Conservation (phyloP, 1,139 yeast species). For the Yamadazyma pseudoaaseri region DNA sequence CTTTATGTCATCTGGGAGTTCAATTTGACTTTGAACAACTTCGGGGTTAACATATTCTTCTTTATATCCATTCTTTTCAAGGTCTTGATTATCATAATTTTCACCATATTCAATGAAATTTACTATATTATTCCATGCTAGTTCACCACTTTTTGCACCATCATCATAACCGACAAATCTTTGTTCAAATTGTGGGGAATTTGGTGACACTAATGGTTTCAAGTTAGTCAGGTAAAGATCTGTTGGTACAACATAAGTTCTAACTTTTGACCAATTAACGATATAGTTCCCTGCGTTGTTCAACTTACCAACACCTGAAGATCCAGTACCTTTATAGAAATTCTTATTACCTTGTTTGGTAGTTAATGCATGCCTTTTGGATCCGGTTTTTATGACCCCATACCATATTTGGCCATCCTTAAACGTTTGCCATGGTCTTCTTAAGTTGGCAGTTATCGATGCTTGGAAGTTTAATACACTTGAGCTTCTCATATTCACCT, state of each 20-base stretch:
- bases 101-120: slow-evolving; percentile 77
- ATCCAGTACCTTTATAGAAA: slow-evolving; percentile 93
- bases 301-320: slow-evolving; percentile 86
- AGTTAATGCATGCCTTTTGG: slow-evolving; percentile 81
- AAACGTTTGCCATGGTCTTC: slow-evolving; percentile 88
- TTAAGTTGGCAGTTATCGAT: slow-evolving; percentile 50
- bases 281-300: slow-evolving; percentile 73
- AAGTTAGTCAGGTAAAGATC: slow-evolving; percentile 44
- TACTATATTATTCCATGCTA: slow-evolving; percentile 69
- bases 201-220: slow-evolving; percentile 71
- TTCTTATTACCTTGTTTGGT: slow-evolving; percentile 94
- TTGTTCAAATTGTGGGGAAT: slow-evolving; percentile 69
- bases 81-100: slow-evolving; percentile 38
- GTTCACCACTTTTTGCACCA: slow-evolving; percentile 72
- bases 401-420: slow-evolving; percentile 84
- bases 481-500: slow-evolving; percentile 53
- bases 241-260: slow-evolving; percentile 86
- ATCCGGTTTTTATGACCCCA: slow-evolving; percentile 73
- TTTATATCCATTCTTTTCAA: slow-evolving; percentile 36
- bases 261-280: slow-evolving; percentile 80
- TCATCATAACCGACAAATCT: slow-evolving; percentile 65
- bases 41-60: slow-evolving; percentile 43
- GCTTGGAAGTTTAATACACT: slow-evolving; percentile 51
- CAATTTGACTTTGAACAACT: slow-evolving; percentile 7
- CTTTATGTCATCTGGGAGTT: slow-evolving; percentile 12